Evolutionary conservation across 2,329 filamentous ascomycete species (phyloP).

Genomic region (Colletotrichum gigasporum): DNA sequence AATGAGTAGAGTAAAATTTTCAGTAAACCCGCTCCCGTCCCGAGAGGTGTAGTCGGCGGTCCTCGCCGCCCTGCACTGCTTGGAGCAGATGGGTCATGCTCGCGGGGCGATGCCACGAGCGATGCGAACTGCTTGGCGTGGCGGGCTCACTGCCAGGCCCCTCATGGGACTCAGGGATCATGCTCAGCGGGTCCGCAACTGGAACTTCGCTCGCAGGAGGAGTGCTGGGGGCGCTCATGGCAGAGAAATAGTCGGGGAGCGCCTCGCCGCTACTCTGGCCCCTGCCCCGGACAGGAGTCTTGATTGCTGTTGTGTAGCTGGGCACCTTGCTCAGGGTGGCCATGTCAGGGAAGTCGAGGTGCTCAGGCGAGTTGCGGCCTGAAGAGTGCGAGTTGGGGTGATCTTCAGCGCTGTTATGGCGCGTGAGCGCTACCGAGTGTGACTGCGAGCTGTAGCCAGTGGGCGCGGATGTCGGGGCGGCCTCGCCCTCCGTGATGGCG

Average conservation of each 20-base stretch:
- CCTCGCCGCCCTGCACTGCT: conserved; percentile 23
- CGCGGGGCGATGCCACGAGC: conserved; percentile 29
- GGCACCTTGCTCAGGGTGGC: conserved; percentile 77
- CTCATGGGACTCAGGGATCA: conserved; percentile 39
- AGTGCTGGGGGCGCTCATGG: conserved; percentile 62
- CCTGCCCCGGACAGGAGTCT: conserved; percentile 66
- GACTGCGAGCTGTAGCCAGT: conserved; percentile 50
- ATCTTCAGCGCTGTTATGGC: conserved; percentile 63
- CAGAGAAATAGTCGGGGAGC: conserved; percentile 75
- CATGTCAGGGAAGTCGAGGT: conserved; percentile 67
- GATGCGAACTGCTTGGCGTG: conserved; percentile 19
- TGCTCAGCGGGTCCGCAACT: conserved; percentile 36
- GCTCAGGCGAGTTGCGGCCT: conserved; percentile 64
- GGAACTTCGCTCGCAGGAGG: conserved; percentile 48
- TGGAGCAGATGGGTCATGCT: conserved; percentile 30
- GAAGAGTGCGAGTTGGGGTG: conserved; percentile 47
- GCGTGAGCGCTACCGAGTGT: conserved; percentile 58
- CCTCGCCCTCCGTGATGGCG: conserved; percentile 53
- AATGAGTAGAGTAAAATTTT: conserved; percentile 4
- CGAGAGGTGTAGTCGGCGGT: conserved; percentile 45
- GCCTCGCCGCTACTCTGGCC: conserved; percentile 56
- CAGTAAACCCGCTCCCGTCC: conserved; percentile 45
- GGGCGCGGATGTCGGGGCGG: conserved; percentile 52
- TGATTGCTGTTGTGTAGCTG: conserved; percentile 79
- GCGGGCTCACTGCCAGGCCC: conserved; percentile 14